These are phyloP conservation scores for Macrocystidia cucumis DNA, from an alignment of 1,284 basidiomycete genomes.

Conservation along the genomic window DNA sequence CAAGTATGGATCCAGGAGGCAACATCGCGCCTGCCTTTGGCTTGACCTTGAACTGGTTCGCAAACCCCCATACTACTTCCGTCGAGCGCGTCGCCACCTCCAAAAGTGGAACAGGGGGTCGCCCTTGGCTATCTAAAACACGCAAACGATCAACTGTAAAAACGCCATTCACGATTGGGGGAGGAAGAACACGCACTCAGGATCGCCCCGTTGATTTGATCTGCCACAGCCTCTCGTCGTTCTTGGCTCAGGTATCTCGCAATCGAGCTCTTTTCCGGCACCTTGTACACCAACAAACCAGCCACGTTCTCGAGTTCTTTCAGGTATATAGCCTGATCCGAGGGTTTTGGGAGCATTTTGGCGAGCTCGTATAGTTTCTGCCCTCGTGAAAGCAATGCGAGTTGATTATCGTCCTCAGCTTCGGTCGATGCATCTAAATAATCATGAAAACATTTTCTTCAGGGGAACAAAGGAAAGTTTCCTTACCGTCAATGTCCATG, in stretches of 20 bases:
- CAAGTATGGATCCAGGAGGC: no score
- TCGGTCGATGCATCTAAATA: no score
- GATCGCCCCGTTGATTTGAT: slow-evolving; percentile 83
- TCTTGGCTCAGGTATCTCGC: slow-evolving; percentile 65
- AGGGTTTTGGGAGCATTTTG: slow-evolving; percentile 39
- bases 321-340: slow-evolving; percentile 51
- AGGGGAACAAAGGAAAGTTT: no score
- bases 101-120: slow-evolving; percentile 47
- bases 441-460: no score
- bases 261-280: slow-evolving; percentile 65
- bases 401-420: slow-evolving; percentile 22
- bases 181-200: slow-evolving; percentile 44
- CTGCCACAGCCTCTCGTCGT: slow-evolving; percentile 71
- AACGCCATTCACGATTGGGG: not conserved
- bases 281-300: slow-evolving; percentile 68
- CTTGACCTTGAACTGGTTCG: slow-evolving; percentile 41
- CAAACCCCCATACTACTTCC: slow-evolving; percentile 43
- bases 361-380: slow-evolving; percentile 56
- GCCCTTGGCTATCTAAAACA: slow-evolving; percentile 39
- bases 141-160: slow-evolving; percentile 5
- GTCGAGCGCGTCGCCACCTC: slow-evolving; percentile 60
- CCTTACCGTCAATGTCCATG: no score
- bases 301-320: slow-evolving; percentile 68
- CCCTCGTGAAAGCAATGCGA: slow-evolving; percentile 41
- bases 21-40: slow-evolving; percentile 33